Percentiles rank a stretch among this genome's conserved stretches.
Evolutionary conservation across 2,329 filamentous ascomycete genomes (phyloP).

Genomic region (Xylariaceae sp.): DNA sequence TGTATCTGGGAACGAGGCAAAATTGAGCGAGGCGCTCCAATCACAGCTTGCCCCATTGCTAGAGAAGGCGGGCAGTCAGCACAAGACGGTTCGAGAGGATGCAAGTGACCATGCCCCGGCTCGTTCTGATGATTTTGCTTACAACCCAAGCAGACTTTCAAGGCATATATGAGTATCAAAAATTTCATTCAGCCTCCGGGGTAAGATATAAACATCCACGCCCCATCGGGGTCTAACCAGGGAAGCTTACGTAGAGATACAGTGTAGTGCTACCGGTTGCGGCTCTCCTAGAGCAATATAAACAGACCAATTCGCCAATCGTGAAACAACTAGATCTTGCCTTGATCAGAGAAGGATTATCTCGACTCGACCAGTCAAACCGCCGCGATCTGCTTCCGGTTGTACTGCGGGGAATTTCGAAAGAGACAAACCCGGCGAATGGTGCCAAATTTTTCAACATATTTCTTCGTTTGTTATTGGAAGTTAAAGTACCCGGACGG

Average conservation of each 20-base stretch:
- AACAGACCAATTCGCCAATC: constrained; percentile 64
- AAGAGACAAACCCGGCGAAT: constrained; percentile 46
- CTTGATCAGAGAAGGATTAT: constrained; percentile 77
- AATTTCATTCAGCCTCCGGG: constrained; percentile 48
- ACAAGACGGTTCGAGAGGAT: constrained; percentile 64
- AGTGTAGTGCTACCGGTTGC: constrained; percentile 75
- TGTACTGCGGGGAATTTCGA: constrained; percentile 60
- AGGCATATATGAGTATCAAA: constrained; percentile 47
- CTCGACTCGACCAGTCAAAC: constrained; percentile 49
- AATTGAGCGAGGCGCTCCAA: constrained; percentile 71
- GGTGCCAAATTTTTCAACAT: constrained; percentile 70
- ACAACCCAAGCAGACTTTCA: constrained; percentile 39
- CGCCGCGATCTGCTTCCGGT: constrained; percentile 68
- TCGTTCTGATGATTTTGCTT: constrained; percentile 9
- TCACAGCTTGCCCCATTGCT: constrained; percentile 76
- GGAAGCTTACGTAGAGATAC: constrained; percentile 12
- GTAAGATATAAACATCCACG: constrained; percentile 32
- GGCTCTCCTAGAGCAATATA: constrained; percentile 85
- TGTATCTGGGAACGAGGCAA: constrained; percentile 70
- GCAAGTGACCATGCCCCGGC: constrained; percentile 19
- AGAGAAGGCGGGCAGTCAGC: constrained; percentile 77
- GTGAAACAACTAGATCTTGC: constrained; percentile 84
- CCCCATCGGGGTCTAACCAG: constrained; percentile 4
- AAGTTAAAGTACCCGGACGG: constrained; percentile 65
- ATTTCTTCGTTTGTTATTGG: constrained; percentile 67